These are phyloP conservation scores for Paecilomyces sp. DNA, from an alignment of 2,329 filamentous ascomycete genomes.

Conservation along the genomic window DNA sequence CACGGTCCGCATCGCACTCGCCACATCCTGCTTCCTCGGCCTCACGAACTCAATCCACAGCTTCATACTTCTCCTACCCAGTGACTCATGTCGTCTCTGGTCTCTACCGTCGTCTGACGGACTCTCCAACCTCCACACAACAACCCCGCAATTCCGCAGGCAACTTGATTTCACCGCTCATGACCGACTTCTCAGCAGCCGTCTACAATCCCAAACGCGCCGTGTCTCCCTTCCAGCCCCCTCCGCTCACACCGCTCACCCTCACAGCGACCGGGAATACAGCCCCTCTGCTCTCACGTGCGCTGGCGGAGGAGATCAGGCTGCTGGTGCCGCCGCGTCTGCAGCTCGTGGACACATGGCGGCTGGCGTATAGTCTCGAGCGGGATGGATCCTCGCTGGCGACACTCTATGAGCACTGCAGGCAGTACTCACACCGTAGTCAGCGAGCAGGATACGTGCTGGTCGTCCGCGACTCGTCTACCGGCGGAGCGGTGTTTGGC, in stretches of 20 bases:
- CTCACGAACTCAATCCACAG: constrained; percentile 24
- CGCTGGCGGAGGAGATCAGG: constrained; percentile 86
- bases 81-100: constrained; percentile 52
- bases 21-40: constrained; percentile 6
- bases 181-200: constrained; percentile 15
- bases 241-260: constrained; percentile 73
- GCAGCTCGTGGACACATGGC: constrained; percentile 83
- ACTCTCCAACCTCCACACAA: constrained; percentile 19
- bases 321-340: constrained; percentile 79
- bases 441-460: constrained; percentile 80
- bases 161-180: background rate
- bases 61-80: constrained; percentile 44
- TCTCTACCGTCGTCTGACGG: constrained; percentile 59
- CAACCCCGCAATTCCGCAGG: constrained; percentile 39
- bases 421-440: constrained; percentile 56
- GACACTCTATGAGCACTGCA: constrained; percentile 77
- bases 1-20: background rate
- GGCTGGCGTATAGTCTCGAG: constrained; percentile 79
- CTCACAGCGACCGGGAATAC: constrained; percentile 56
- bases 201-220: constrained; percentile 48
- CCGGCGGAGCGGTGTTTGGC: constrained; percentile 60
- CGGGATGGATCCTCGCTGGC: constrained; percentile 82
- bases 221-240: constrained; percentile 75
- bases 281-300: constrained; percentile 58
- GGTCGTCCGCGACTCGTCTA: constrained; percentile 65